Base-by-base conservation (phyloP, 208 protist species). In the Porcisia hertigi region DNA sequence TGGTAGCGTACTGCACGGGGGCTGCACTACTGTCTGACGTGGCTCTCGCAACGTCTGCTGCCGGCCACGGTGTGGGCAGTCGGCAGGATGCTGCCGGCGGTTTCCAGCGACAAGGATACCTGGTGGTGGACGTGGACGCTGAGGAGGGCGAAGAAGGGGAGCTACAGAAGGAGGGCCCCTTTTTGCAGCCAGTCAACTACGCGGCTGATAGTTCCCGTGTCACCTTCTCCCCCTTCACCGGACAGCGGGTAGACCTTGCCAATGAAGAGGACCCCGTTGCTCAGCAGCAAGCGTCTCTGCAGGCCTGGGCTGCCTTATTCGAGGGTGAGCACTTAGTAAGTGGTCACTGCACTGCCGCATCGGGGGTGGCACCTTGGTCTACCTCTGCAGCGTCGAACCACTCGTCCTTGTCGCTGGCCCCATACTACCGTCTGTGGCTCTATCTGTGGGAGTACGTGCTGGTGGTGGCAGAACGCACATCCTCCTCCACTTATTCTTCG, bases 381-480 rank as follows among this genome's bases (percentile, higher is more conserved):
- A n/a, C 65, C 25, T 25, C 23, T n/a, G 30, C 41, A 36, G 41
- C n/a, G 65, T 25, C 52, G 25, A 39, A 36, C 12, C 43, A 25
- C 34, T 45, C 43, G 36, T 41, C 41, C 60, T 55, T 55, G 11
- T 60, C 82, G 16, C 9, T 94, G 25, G 77, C 80, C 1, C 11
- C 52, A 2, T 69, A 80, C 43, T 80, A 83, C 59, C 82, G 87
- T 20, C 70, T 95, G 47, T 90, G 88, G 84, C 65, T 85, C 57
- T 93, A 95, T 73, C 45, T 95, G 73, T 85, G 88, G 75, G 84
- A 89, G 47, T 92, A 85, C 73, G 91, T 93, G 53, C 69, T 95
- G 30, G 5, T 18, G 18, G 66, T 81, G 14, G 63, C 57, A 2
- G 39, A 54, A 14, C 55, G 49, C 34, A 11, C 62, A 1, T 23